phyloP scores from a whole-genome alignment of 345 rosid genomes.

The Psidium friedrichsthalianum region DNA sequence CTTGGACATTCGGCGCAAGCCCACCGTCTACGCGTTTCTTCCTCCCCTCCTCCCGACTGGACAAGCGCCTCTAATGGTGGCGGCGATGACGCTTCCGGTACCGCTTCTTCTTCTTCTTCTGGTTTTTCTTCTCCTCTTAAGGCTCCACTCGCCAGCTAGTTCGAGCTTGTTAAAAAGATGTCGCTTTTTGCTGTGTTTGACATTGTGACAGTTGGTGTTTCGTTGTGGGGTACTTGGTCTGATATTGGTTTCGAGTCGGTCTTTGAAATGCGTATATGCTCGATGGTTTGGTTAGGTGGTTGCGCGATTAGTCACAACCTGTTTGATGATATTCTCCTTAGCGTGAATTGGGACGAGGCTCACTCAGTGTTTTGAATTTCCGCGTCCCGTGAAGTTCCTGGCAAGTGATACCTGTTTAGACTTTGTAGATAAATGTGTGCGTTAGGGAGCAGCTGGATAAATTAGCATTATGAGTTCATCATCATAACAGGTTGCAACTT shows the following conservation, averaged over 20 bases:
- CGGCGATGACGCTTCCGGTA: background rate
- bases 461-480: background rate
- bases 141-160: background rate
- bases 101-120: background rate
- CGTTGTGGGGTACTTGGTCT: background rate
- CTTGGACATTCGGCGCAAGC: slow-evolving; percentile 71
- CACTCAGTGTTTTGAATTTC: background rate
- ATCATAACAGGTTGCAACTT: background rate
- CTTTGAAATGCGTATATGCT: background rate
- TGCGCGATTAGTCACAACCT: background rate
- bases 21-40: slow-evolving; percentile 59
- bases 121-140: background rate
- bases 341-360: background rate
- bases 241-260: background rate
- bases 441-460: background rate
- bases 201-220: background rate
- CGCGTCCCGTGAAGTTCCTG: background rate
- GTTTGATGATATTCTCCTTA: background rate
- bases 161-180: background rate
- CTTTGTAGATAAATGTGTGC: background rate
- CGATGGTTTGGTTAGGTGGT: background rate
- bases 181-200: background rate
- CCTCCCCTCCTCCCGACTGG: slow-evolving; percentile 63
- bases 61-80: slow-evolving; percentile 21
- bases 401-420: background rate